A percentile compares a stretch with the other conserved stretches of the same genome.
Conservation (phyloP, 352 stramenopile species). For the Peronospora destructor region DNA sequence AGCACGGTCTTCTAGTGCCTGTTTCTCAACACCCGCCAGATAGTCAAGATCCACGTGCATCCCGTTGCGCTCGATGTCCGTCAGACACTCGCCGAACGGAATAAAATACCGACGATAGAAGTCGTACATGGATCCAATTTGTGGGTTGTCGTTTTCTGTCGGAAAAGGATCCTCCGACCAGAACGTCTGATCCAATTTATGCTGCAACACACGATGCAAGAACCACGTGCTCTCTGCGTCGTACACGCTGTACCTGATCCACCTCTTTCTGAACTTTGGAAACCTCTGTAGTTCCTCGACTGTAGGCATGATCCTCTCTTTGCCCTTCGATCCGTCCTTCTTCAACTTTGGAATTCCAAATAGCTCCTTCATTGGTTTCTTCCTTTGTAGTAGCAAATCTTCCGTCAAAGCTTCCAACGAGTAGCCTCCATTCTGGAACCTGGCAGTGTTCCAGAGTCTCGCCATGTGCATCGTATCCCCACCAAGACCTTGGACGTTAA, state of each 20-base stretch:
- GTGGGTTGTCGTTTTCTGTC: slow-evolving; percentile 5
- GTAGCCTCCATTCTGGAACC: slow-evolving; percentile 88
- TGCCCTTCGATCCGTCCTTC: slow-evolving; percentile 92
- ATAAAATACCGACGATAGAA: slow-evolving; percentile 97
- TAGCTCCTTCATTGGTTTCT: slow-evolving; percentile 96
- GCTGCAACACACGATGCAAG: slow-evolving; percentile 85
- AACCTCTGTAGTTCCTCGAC: slow-evolving; percentile 82
- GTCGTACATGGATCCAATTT: slow-evolving; percentile 87
- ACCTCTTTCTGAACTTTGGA: slow-evolving; percentile 84
- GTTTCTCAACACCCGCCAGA: slow-evolving; percentile 86
- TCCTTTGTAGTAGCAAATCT: slow-evolving; percentile 79
- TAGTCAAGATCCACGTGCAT: slow-evolving; percentile 89
- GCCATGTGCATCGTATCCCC: slow-evolving; percentile 99
- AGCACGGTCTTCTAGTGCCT: slow-evolving; percentile 86
- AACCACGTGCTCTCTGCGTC: slow-evolving; percentile 97
- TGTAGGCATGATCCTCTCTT: slow-evolving; percentile 68
- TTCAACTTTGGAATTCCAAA: slow-evolving; percentile 93
- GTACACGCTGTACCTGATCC: slow-evolving; percentile 95
- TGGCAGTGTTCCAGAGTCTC: slow-evolving; percentile 81
- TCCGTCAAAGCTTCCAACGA: slow-evolving; percentile 92
- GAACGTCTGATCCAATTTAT: slow-evolving; percentile 85
- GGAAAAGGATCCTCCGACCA: slow-evolving; percentile 61
- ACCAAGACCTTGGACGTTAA: slow-evolving; percentile 88
- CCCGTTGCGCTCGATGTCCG: slow-evolving; percentile 95
- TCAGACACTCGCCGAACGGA: slow-evolving; percentile 97